Percentiles rank a stretch among this genome's conserved stretches.
phyloP scores from a whole-genome alignment of 1,139 yeast genomes.

The Dujonia santamariae region DNA sequence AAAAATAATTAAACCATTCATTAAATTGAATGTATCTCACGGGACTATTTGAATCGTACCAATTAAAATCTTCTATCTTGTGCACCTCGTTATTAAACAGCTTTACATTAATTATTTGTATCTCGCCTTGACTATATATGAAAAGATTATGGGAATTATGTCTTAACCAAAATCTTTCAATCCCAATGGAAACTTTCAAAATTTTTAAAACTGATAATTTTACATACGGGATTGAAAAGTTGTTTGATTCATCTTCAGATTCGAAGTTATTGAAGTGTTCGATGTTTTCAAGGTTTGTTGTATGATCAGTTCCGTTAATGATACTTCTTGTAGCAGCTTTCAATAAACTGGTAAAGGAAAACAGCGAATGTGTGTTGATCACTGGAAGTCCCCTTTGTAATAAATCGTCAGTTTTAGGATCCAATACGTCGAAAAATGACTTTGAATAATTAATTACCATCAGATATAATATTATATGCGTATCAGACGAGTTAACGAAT shows the following conservation, averaged over 20 bases:
- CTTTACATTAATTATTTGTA: slow-evolving; percentile 37
- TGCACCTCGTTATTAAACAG: slow-evolving; percentile 29
- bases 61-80: slow-evolving; percentile 24
- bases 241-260: slow-evolving; percentile 31
- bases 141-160: slow-evolving; percentile 38
- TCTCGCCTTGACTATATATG: slow-evolving; percentile 22
- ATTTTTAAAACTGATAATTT: slow-evolving; percentile 31
- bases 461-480: slow-evolving; percentile 36
- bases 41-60: slow-evolving; percentile 23
- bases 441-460: slow-evolving; percentile 27
- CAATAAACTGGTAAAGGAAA: slow-evolving; percentile 27
- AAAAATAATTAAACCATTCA: slow-evolving; percentile 24
- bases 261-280: slow-evolving; percentile 32
- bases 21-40: slow-evolving; percentile 26
- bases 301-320: slow-evolving; percentile 21
- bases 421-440: slow-evolving; percentile 32
- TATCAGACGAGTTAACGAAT: slow-evolving; percentile 31
- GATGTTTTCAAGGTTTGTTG: slow-evolving; percentile 32
- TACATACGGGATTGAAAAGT: slow-evolving; percentile 24
- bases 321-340: slow-evolving; percentile 37
- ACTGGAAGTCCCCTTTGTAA: slow-evolving; percentile 37
- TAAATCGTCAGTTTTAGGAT: slow-evolving; percentile 21
- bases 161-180: slow-evolving; percentile 35
- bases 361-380: slow-evolving; percentile 23
- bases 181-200: slow-evolving; percentile 34